These are phyloP conservation scores for Litsea cubeba DNA, from an alignment of 164 flowering plant species.

Conservation along the genomic window DNA sequence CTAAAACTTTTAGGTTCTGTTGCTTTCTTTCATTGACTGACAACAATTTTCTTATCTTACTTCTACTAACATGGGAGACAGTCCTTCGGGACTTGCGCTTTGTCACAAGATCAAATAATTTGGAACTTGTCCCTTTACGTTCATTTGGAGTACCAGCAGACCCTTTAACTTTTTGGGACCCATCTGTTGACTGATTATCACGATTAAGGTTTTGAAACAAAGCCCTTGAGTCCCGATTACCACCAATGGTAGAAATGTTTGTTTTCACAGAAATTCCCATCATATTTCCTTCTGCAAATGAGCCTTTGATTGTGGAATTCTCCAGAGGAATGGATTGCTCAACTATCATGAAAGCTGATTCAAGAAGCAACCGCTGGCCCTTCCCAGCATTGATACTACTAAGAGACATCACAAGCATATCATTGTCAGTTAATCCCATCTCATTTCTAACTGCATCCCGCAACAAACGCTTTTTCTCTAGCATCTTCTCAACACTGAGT, in stretches of 20 bases:
- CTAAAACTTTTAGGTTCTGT: constrained; percentile 58
- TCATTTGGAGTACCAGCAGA: constrained; percentile 12
- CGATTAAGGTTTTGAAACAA: constrained; percentile 31
- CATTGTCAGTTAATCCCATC: constrained; percentile 77
- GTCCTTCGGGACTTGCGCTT: constrained; percentile 8
- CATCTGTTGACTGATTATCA: constrained; percentile 13
- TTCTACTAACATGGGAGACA: constrained; percentile 6
- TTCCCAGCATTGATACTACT: constrained; percentile 95
- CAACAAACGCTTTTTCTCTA: constrained; percentile 56
- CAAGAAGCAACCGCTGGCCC: constrained; percentile 84
- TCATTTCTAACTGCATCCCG: constrained; percentile 74
- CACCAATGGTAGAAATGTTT: constrained; percentile 22
- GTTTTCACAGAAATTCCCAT: constrained; percentile 7
- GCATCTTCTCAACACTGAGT: constrained; percentile 61
- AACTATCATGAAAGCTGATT: constrained; percentile 52
- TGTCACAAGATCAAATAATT: constrained; percentile 1
- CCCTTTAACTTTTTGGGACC: constrained; percentile 4
- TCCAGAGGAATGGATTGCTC: constrained; percentile 23
- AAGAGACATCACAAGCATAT: constrained; percentile 79
- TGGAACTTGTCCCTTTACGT: constrained; percentile 9
- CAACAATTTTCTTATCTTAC: constrained; percentile 24
- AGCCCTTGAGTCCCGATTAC: constrained; percentile 39
- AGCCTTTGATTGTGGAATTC: constrained; percentile 19
- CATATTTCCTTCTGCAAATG: constrained; percentile 9
- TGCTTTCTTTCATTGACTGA: constrained; percentile 23